These are phyloP conservation scores for Melampsora larici-populina DNA, from an alignment of 1,284 basidiomycete genomes.

Conservation along the genomic window DNA sequence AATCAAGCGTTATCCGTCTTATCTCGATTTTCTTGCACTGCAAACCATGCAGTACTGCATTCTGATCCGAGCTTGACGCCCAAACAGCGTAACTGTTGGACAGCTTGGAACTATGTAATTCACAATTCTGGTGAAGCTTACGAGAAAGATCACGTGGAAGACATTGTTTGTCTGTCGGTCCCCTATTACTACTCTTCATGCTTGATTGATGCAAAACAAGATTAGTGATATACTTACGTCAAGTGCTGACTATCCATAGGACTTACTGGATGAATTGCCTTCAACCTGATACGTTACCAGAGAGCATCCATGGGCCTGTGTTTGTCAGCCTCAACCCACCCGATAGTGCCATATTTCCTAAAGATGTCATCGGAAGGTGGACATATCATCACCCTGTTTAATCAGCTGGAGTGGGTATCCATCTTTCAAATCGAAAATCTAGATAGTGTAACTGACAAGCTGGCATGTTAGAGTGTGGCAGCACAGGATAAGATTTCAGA, in stretches of 20 bases:
- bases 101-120: slow-evolving; percentile 40
- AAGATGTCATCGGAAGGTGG: slow-evolving; percentile 61
- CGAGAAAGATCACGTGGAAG: slow-evolving; percentile 63
- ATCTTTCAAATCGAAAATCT: slow-evolving; percentile 45
- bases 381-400: slow-evolving; percentile 69
- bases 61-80: slow-evolving; percentile 57
- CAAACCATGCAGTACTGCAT: slow-evolving; percentile 70
- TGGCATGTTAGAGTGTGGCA: slow-evolving; percentile 53
- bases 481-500: slow-evolving; percentile 61
- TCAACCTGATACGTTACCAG: slow-evolving; percentile 62
- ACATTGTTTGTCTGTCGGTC: slow-evolving; percentile 29
- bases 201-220: not conserved
- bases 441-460: not conserved
- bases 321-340: slow-evolving; percentile 75
- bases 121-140: slow-evolving; percentile 64
- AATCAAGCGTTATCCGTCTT: slow-evolving; percentile 55
- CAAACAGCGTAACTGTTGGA: not conserved
- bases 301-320: slow-evolving; percentile 63
- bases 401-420: slow-evolving; percentile 56
- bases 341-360: slow-evolving; percentile 60
- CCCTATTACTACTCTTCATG: not conserved
- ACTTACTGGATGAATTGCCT: slow-evolving; percentile 74
- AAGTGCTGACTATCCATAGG: not conserved
- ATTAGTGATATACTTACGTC: not conserved
- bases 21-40: slow-evolving; percentile 65